A percentile compares a stretch with the other conserved stretches of the same genome.
phyloP scores from a whole-genome alignment of 164 flowering plant genomes.

The Kalanchoe fedtschenkoi region DNA sequence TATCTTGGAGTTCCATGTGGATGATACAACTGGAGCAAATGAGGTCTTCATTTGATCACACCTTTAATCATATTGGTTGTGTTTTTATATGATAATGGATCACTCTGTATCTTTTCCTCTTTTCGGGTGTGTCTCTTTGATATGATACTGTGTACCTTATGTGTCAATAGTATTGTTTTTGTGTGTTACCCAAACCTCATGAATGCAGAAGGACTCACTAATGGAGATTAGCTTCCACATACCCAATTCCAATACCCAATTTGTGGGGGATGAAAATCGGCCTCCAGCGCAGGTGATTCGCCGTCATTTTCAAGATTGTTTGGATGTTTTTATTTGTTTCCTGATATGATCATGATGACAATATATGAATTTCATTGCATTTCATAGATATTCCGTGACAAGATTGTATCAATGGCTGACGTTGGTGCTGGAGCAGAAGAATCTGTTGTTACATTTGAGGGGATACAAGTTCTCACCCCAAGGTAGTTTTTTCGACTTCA shows the following conservation, averaged over 20 bases:
- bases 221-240: slow-evolving; percentile 92
- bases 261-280: slow-evolving; percentile 86
- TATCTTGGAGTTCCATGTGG: slow-evolving; percentile 85
- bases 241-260: slow-evolving; percentile 84
- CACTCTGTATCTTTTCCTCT: too few relatives aligned
- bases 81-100: not conserved
- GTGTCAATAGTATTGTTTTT: not conserved
- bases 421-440: slow-evolving; percentile 79
- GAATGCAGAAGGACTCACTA: slow-evolving; percentile 83
- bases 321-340: not conserved
- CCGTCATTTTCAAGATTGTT: not conserved
- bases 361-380: not conserved
- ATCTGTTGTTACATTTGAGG: slow-evolving; percentile 88
- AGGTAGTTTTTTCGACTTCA: slow-evolving; percentile 37
- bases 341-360: not conserved
- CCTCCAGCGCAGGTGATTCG: slow-evolving; percentile 80
- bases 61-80: not conserved
- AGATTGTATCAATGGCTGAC: slow-evolving; percentile 88
- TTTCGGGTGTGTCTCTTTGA: not conserved
- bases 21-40: slow-evolving; percentile 95
- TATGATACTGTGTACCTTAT: not conserved
- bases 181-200: not conserved
- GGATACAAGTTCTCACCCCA: slow-evolving; percentile 90
- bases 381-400: slow-evolving; percentile 76
- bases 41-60: slow-evolving; percentile 37